Evolutionary conservation across 768 basidiomycete species (phyloP), one percentile per base, ranked within the genome.

Genomic region (Leccinum fibrillosum): DNA sequence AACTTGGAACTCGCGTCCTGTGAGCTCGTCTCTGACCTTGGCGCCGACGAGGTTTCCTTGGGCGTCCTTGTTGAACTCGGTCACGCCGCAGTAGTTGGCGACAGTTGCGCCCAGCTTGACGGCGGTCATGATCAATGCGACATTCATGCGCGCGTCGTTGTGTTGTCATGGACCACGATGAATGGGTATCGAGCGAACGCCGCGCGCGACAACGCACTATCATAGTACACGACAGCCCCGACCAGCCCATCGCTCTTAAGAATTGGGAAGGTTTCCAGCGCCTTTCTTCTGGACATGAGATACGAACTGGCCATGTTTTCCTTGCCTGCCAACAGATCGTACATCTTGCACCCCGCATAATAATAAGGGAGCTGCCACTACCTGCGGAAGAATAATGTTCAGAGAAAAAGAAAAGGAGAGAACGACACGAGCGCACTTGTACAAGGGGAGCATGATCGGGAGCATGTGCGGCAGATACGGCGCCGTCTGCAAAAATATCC

Each of bases 311-410:
- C 93, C 93, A 97, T 97, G 72, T 98, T 98, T 72, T 97, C 92
- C 72, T 90, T 89, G 0, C 96, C 96, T 8, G 96, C 96, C 19
- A 99, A 79, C 32, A 97, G 42, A 70, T 99, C 96, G 76, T 99
- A 99, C 79, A 98, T 77, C 77, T 98, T 98, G 77, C 91, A 94
- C 4, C 96, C 96, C 2, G 85, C 86, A 78, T 85, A 94, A 74
- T 97, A 98, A 75, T 98, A 99, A 0, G 96, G 96, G 13, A 98
- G 82, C 68, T 98, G 94, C 94, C 95, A 98, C 73, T 93, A 95
- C 60, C 89, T 90, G 53, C 8, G 30, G 28, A 42, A 47, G 2
- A 34, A 47, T 44, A 11, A 44, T 0, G 4, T 23, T 7, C 19
- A 11, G 67, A 28, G 67, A 59, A 48, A 51, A 8, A 59, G n/a